Evolutionary conservation across 2,329 filamentous ascomycete genomes (phyloP).

Genomic region (Lecanicillium sp.): DNA sequence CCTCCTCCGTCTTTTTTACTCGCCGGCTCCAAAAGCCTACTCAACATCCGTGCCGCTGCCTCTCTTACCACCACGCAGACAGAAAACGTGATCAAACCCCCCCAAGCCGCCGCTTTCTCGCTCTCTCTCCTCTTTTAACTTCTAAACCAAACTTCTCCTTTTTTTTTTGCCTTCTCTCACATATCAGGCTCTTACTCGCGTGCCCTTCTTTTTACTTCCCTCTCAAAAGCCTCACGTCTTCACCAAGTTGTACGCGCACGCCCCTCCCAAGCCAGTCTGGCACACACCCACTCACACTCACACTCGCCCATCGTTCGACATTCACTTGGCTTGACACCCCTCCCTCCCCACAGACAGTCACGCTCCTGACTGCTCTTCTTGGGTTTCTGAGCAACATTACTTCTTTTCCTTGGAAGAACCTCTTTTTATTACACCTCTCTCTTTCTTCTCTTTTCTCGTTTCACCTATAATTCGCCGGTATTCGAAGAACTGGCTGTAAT

Average conservation of each 20-base stretch:
- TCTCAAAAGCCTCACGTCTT: too few relatives aligned
- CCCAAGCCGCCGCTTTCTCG: neutral
- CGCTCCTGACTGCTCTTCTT: neutral
- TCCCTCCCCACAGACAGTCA: conserved; percentile 1
- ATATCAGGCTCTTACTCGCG: conserved; percentile 8
- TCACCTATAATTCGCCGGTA: too few relatives aligned
- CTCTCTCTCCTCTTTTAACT: neutral
- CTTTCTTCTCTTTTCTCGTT: too few relatives aligned
- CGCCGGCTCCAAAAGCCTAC: neutral
- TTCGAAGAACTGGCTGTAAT: too few relatives aligned
- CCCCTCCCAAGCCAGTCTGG: too few relatives aligned
- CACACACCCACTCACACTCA: too few relatives aligned
- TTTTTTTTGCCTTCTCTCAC: neutral
- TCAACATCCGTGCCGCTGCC: neutral
- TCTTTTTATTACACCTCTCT: too few relatives aligned
- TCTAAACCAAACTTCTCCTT: too few relatives aligned
- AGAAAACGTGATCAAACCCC: conserved; percentile 3
- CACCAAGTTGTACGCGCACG: too few relatives aligned
- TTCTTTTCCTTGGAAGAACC: too few relatives aligned
- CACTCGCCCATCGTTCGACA: neutral
- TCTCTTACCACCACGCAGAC: neutral
- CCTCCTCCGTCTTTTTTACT: neutral
- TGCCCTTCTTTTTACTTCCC: neutral
- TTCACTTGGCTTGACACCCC: too few relatives aligned
- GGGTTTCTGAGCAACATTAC: too few relatives aligned